Evolutionary conservation across 1,139 yeast genomes (phyloP).

Genomic region (Kodamaea derodonti): DNA sequence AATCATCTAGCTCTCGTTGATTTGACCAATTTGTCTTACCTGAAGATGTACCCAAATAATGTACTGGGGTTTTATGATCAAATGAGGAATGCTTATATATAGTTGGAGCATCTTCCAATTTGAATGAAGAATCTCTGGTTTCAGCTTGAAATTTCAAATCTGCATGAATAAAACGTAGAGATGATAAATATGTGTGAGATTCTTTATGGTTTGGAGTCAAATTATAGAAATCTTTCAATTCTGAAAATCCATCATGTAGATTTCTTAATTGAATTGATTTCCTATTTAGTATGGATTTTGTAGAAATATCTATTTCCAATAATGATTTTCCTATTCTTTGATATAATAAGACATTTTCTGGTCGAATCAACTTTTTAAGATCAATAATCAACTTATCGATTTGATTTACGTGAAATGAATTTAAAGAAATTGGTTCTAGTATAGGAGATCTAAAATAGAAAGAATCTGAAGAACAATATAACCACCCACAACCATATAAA

Average conservation of each 20-base stretch:
- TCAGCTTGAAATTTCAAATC: slow-evolving; percentile 59
- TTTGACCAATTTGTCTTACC: slow-evolving; percentile 31
- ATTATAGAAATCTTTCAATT: slow-evolving; percentile 13
- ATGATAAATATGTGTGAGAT: slow-evolving; percentile 40
- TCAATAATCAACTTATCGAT: slow-evolving; percentile 7
- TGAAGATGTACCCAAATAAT: slow-evolving; percentile 16
- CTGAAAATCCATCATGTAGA: slow-evolving; percentile 49
- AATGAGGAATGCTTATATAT: slow-evolving; percentile 9
- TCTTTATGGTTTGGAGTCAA: background rate
- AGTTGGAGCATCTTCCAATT: slow-evolving; percentile 7
- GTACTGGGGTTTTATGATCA: slow-evolving; percentile 6
- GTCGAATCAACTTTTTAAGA: slow-evolving; percentile 16
- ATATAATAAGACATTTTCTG: slow-evolving; percentile 21
- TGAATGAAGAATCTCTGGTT: slow-evolving; percentile 25
- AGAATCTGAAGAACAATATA: slow-evolving; percentile 28
- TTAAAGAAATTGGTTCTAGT: slow-evolving; percentile 7
- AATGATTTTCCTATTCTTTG: slow-evolving; percentile 55
- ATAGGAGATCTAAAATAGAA: slow-evolving; percentile 12
- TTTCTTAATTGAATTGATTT: slow-evolving; percentile 38
- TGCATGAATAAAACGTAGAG: slow-evolving; percentile 57
- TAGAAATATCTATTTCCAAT: slow-evolving; percentile 66
- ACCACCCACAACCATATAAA: slow-evolving; percentile 80
- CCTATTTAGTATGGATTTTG: slow-evolving; percentile 58
- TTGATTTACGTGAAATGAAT: slow-evolving; percentile 3
- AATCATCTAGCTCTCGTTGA: slow-evolving; percentile 27